Conservation (phyloP, 2,329 filamentous ascomycete genomes). For the Alternaria postmessia region DNA sequence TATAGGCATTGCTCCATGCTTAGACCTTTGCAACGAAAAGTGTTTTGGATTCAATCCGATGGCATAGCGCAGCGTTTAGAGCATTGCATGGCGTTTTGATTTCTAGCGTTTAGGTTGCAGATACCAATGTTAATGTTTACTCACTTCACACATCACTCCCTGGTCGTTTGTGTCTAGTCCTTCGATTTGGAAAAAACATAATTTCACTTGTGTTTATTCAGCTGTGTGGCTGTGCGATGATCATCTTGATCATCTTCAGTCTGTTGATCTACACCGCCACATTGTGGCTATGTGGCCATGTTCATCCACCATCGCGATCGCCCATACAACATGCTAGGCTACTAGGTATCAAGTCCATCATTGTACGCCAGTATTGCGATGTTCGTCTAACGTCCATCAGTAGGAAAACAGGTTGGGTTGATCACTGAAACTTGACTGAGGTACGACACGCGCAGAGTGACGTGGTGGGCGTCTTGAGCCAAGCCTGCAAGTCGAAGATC, state of each 20-base stretch:
- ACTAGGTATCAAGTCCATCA: background rate
- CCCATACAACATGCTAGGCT: background rate
- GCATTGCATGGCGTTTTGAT: slow-evolving; percentile 29
- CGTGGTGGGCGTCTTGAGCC: background rate
- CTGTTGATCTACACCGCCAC: background rate
- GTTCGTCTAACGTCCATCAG: background rate
- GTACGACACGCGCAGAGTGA: slow-evolving; percentile 1
- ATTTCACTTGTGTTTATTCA: background rate
- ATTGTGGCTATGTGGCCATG: slow-evolving; percentile 1
- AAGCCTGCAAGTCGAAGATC: background rate
- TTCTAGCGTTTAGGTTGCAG: slow-evolving; percentile 9
- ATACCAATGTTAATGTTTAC: slow-evolving; percentile 28
- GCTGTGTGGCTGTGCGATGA: background rate
- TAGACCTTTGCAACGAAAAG: slow-evolving; percentile 13
- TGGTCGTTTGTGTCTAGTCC: background rate
- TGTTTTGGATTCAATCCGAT: slow-evolving; percentile 21
- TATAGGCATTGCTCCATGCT: slow-evolving; percentile 16
- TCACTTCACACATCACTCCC: background rate
- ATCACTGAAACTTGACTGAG: background rate
- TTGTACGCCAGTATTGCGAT: background rate
- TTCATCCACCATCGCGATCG: background rate
- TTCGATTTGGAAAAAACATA: background rate
- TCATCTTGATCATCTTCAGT: background rate
- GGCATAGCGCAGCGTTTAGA: slow-evolving; percentile 29
- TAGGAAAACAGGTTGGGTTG: background rate